Conservation (phyloP, 768 basidiomycete genomes). For the Suillus bovinus region DNA sequence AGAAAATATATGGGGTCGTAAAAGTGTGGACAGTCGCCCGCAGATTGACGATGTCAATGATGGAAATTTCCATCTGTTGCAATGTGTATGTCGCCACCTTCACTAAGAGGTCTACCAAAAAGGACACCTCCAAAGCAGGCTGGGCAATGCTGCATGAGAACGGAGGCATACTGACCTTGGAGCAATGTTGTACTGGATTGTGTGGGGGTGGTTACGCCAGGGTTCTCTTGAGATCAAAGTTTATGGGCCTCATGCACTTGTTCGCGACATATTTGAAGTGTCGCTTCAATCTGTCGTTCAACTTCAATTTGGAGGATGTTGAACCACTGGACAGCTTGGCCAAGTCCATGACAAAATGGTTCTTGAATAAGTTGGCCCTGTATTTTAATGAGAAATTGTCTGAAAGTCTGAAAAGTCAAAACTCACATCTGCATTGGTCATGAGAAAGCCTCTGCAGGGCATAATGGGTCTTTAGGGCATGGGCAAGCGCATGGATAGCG, state of each 20-base stretch:
- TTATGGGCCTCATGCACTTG: not conserved
- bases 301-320: constrained; percentile 20
- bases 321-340: constrained; percentile 31
- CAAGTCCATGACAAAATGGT: constrained; percentile 31
- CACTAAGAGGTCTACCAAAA: too few species aligned
- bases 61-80: too few species aligned
- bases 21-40: too few species aligned
- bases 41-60: too few species aligned
- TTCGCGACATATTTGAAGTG: constrained; percentile 4
- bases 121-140: too few species aligned
- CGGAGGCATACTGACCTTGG: too few species aligned
- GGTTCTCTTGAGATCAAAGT: not conserved
- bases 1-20: too few species aligned
- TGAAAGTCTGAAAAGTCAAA: constrained; percentile 22
- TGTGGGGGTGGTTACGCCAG: not conserved
- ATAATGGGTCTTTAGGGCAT: constrained; percentile 4
- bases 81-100: too few species aligned
- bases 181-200: not conserved
- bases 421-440: not conserved
- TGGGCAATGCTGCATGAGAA: too few species aligned
- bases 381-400: not conserved
- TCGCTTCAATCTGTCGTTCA: constrained; percentile 16
- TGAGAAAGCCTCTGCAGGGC: constrained; percentile 14
- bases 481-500: constrained; percentile 15
- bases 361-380: constrained; percentile 29